Conservation (phyloP, 352 stramenopile genomes). For the Plasmopara viticola region DNA sequence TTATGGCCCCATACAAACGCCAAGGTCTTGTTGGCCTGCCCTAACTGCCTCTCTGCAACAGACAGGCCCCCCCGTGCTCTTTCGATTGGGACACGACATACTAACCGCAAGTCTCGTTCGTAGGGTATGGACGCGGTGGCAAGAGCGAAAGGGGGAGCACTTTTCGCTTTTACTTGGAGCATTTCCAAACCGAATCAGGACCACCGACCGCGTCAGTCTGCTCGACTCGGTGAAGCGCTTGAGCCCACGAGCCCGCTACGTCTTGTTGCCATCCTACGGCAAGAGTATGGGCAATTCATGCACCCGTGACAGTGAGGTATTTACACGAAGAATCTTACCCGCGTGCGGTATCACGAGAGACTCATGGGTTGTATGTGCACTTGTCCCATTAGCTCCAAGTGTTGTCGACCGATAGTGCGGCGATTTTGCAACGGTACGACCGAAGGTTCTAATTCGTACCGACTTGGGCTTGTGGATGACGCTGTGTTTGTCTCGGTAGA, state of each 20-base stretch:
- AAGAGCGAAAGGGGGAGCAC: slow-evolving; percentile 17
- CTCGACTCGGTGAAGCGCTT: slow-evolving; percentile 3
- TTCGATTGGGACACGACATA: no score
- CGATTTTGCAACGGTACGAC: slow-evolving; percentile 32
- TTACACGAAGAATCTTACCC: not conserved
- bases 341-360: not conserved
- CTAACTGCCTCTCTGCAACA: no score
- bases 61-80: no score
- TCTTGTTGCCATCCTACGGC: not conserved
- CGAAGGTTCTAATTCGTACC: slow-evolving; percentile 8
- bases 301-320: slow-evolving; percentile 50
- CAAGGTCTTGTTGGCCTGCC: no score
- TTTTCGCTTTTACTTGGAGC: slow-evolving; percentile 22
- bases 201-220: slow-evolving; percentile 7
- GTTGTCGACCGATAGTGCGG: slow-evolving; percentile 46
- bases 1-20: no score
- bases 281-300: slow-evolving; percentile 54
- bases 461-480: not conserved
- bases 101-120: no score
- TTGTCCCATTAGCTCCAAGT: slow-evolving; percentile 43
- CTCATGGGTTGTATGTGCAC: no score
- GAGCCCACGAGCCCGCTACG: not conserved
- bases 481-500: slow-evolving; percentile 5
- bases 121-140: no score
- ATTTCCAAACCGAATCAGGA: slow-evolving; percentile 27